phyloP scores from a whole-genome alignment of 768 basidiomycete species.

The Russula emetica region DNA sequence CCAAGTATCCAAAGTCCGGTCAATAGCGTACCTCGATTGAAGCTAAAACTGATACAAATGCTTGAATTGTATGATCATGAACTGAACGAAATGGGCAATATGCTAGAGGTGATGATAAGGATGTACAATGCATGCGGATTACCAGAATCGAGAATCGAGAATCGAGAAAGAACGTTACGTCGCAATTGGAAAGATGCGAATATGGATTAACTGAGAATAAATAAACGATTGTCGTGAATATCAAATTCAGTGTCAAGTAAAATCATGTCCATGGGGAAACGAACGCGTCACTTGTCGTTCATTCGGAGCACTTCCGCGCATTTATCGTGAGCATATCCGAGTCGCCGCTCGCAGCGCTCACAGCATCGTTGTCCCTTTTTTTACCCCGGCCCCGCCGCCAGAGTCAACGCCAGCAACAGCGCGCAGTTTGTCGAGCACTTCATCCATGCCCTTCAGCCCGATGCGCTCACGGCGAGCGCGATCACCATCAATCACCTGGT shows the following conservation, averaged over 20 bases:
- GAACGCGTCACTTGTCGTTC: slow-evolving; percentile 21
- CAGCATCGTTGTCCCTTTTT: background rate
- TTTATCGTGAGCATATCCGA: slow-evolving; percentile 14
- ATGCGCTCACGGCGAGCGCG: slow-evolving; percentile 21
- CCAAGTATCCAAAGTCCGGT: background rate
- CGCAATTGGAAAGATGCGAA: slow-evolving; percentile 6
- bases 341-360: slow-evolving; percentile 8
- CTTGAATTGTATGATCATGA: slow-evolving; percentile 19
- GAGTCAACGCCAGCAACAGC: slow-evolving; percentile 18
- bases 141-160: too few relatives aligned
- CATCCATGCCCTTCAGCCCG: slow-evolving; percentile 26
- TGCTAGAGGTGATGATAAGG: slow-evolving; percentile 22
- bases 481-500: slow-evolving; percentile 26
- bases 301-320: background rate
- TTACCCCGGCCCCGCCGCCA: background rate
- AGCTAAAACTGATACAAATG: slow-evolving; percentile 14
- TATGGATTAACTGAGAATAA: slow-evolving; percentile 6
- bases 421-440: slow-evolving; percentile 25
- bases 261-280: slow-evolving; percentile 9
- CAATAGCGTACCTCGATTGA: background rate
- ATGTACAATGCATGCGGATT: slow-evolving; percentile 26
- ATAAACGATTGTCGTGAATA: slow-evolving; percentile 18
- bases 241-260: slow-evolving; percentile 1
- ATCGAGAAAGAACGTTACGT: slow-evolving; percentile 10
- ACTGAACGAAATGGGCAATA: slow-evolving; percentile 14